Percentiles rank a stretch among this genome's conserved stretches.
These are phyloP conservation scores for Coemansia sp. DNA, from an alignment of 192 early-diverging fungal species.

Conservation along the genomic window DNA sequence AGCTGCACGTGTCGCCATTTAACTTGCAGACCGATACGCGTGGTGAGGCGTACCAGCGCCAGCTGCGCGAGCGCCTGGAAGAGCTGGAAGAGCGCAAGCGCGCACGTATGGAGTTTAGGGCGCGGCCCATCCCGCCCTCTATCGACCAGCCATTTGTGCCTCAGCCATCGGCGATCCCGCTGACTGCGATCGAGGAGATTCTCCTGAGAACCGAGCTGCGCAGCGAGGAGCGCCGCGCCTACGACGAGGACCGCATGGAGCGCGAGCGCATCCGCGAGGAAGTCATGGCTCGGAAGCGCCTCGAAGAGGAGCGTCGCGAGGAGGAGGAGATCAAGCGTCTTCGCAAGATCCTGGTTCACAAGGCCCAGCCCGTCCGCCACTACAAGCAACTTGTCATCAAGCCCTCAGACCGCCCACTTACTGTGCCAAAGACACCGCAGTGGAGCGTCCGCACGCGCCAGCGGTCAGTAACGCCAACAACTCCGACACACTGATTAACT, in stretches of 20 bases:
- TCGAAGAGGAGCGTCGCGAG: constrained; percentile 59
- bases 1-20: constrained; percentile 64
- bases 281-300: constrained; percentile 55
- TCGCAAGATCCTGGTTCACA: constrained; percentile 60
- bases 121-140: constrained; percentile 58
- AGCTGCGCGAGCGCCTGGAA: constrained; percentile 50
- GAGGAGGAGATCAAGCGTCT: constrained; percentile 59
- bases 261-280: constrained; percentile 61
- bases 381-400: constrained; percentile 58
- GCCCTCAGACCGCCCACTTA: constrained; percentile 61
- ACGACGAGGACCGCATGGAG: constrained; percentile 61
- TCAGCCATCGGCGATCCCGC: constrained; percentile 50
- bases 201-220: constrained; percentile 61
- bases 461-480: constrained; percentile 9
- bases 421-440: constrained; percentile 55
- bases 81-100: constrained; percentile 49
- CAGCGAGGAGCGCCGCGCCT: constrained; percentile 67
- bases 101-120: constrained; percentile 57
- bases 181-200: constrained; percentile 51
- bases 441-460: constrained; percentile 47
- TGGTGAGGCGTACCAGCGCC: constrained; percentile 50
- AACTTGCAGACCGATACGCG: constrained; percentile 60
- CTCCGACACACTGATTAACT: constrained; percentile 5
- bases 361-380: constrained; percentile 64
- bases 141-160: constrained; percentile 66